Conservation (phyloP, 495 filamentous ascomycete species). For the Aspergillus nidulans region DNA sequence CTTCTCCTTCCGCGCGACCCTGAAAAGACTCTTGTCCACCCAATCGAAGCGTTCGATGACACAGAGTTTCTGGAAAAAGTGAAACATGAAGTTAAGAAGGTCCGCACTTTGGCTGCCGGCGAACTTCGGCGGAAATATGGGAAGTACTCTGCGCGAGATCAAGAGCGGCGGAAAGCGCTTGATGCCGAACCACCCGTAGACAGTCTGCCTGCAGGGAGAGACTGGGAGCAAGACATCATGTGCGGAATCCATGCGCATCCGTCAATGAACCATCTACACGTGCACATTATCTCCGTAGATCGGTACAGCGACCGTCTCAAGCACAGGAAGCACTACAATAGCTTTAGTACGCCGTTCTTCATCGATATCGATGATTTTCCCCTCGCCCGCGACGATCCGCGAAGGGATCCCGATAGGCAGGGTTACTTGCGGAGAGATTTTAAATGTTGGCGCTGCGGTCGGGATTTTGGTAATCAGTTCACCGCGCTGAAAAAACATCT, state of each 20-base stretch:
- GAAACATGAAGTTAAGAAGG: slow-evolving; percentile 52
- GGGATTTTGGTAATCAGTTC: slow-evolving; percentile 68
- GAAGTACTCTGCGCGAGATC: slow-evolving; percentile 56
- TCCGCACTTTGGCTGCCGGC: slow-evolving; percentile 60
- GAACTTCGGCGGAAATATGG: slow-evolving; percentile 75
- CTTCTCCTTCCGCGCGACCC: slow-evolving; percentile 78
- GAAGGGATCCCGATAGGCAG: slow-evolving; percentile 50
- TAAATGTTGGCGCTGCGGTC: slow-evolving; percentile 81
- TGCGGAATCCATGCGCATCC: slow-evolving; percentile 81
- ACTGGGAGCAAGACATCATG: slow-evolving; percentile 74
- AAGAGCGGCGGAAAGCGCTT: slow-evolving; percentile 52
- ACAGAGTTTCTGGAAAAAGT: slow-evolving; percentile 63
- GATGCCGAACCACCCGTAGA: slow-evolving; percentile 36
- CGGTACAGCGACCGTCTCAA: slow-evolving; percentile 64
- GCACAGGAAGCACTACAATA: slow-evolving; percentile 87
- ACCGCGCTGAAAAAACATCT: slow-evolving; percentile 74
- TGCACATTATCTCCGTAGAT: slow-evolving; percentile 81
- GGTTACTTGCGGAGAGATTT: slow-evolving; percentile 60
- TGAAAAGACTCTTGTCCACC: slow-evolving; percentile 58
- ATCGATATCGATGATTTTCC: slow-evolving; percentile 79
- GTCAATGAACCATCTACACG: slow-evolving; percentile 89
- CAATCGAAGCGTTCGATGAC: slow-evolving; percentile 75
- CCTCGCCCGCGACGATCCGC: slow-evolving; percentile 54
- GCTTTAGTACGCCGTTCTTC: slow-evolving; percentile 85
- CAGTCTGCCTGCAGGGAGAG: slow-evolving; percentile 61